Base-by-base conservation (phyloP, 2,329 filamentous ascomycete genomes). In the Fusarium chlamydosporum region DNA sequence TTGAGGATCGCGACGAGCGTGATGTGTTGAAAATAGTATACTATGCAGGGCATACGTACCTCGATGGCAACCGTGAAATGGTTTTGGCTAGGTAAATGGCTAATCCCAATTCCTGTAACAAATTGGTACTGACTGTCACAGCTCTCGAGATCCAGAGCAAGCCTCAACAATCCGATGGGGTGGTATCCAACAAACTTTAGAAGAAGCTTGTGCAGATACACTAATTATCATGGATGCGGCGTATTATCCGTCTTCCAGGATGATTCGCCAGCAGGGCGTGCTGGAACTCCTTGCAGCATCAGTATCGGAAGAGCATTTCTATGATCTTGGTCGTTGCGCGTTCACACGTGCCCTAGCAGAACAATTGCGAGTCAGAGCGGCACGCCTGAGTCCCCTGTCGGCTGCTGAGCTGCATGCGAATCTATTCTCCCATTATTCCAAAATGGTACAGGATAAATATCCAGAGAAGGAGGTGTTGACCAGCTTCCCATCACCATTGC, bases 1-100 rank as follows among this genome's bases (percentile, higher is more conserved):
- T 85, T 46, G 84, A 85, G 56, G 81, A 84, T 27, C 80, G 81
- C 38, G 85, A 88, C 65, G 81, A 84, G 52, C 83, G 86, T 40
- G 86, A 88, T 68, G 82, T 85, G 20, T 74, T 89, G 57, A 88
- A 88, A 71, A 83, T 89, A 56, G 82, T 89, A 46, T 88, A 86
- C 73, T 89, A 89, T 70, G 83, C 81, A 15, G 86, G 86, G 8
- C 80, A 85, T 57, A 86, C 83, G 40, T 86, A 83, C 68, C 77
- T 88, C 27, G 84, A 88, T 67, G 81, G 79, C 8, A 83, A 88
- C 56, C 80, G 85, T 43, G 84, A 88, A 67, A 87, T 88, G 84
- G 80, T 87, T 33, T 78, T 89, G 40, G 81, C 86, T 42, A 88
- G 86, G 86, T 87, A 62, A 29, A 27, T 12, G n/a, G 7, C 29